These are phyloP conservation scores for Naegleria fowleri DNA, from an alignment of 208 protist species.

Conservation along the genomic window DNA sequence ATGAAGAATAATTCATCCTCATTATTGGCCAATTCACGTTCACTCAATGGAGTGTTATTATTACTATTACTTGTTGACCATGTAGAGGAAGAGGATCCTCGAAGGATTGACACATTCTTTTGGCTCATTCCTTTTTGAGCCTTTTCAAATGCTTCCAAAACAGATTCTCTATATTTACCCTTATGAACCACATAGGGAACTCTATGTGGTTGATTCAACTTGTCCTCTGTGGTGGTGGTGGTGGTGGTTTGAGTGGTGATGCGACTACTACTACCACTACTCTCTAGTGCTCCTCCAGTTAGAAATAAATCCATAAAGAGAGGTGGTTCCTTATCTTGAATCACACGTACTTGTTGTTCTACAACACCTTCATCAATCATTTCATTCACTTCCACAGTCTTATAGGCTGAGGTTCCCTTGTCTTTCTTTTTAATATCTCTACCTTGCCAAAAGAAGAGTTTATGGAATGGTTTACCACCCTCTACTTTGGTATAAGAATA, in stretches of 20 bases:
- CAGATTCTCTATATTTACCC: not conserved
- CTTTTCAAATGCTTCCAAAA: not conserved
- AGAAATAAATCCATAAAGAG: constrained; percentile 13
- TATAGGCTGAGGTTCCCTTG: not conserved
- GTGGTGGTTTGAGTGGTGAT: too few relatives aligned
- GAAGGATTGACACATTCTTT: not conserved
- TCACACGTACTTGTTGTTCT: not conserved
- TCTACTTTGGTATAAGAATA: not conserved
- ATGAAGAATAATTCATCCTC: too few relatives aligned
- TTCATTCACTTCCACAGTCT: not conserved
- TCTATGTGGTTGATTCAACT: too few relatives aligned
- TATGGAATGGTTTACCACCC: not conserved
- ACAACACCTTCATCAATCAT: not conserved
- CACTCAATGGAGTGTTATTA: not conserved
- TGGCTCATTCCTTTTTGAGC: not conserved
- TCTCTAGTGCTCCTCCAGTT: too few relatives aligned
- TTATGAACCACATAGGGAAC: not conserved
- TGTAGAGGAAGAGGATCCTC: too few relatives aligned
- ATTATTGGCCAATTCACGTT: too few relatives aligned
- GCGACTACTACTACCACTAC: too few relatives aligned
- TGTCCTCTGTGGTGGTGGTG: too few relatives aligned
- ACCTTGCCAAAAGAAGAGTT: constrained; percentile 25
- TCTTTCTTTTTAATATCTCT: not conserved
- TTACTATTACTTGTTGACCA: not conserved
- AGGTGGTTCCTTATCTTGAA: constrained; percentile 15